Evolutionary conservation across 768 basidiomycete genomes (phyloP).

Genomic region (Strobilomyces confusus): DNA sequence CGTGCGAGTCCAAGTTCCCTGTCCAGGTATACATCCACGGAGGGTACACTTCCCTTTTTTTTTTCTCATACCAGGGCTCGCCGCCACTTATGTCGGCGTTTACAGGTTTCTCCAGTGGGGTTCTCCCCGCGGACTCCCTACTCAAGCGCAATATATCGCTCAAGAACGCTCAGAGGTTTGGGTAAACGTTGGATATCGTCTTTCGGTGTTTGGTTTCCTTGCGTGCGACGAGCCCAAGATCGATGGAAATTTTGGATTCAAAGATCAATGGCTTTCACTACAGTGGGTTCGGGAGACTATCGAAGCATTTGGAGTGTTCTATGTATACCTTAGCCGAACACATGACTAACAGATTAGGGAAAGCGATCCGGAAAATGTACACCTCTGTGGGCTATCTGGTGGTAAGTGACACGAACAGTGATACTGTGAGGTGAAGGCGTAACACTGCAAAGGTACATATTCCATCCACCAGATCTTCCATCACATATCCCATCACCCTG

Average conservation of each 20-base stretch:
- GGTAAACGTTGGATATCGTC: constrained; percentile 72
- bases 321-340: background rate
- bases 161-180: constrained; percentile 62
- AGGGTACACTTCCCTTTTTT: constrained; percentile 44
- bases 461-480: constrained; percentile 74
- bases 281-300: constrained; percentile 71
- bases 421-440: background rate
- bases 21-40: constrained; percentile 78
- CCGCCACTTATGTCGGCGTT: background rate
- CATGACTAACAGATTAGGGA: background rate
- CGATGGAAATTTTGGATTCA: constrained; percentile 75
- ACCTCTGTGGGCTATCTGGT: constrained; percentile 16
- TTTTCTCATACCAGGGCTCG: background rate
- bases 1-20: constrained; percentile 45
- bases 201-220: constrained; percentile 72
- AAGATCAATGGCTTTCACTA: constrained; percentile 77
- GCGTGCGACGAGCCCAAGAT: constrained; percentile 58
- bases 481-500: constrained; percentile 59
- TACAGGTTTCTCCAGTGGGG: background rate
- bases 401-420: background rate
- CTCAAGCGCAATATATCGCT: constrained; percentile 62
- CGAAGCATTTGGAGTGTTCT: constrained; percentile 50
- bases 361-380: constrained; percentile 61
- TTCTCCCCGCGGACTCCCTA: background rate
- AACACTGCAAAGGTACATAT: constrained; percentile 52